phyloP scores from a whole-genome alignment of 257 asterid genomes.

The Ilex asprella region DNA sequence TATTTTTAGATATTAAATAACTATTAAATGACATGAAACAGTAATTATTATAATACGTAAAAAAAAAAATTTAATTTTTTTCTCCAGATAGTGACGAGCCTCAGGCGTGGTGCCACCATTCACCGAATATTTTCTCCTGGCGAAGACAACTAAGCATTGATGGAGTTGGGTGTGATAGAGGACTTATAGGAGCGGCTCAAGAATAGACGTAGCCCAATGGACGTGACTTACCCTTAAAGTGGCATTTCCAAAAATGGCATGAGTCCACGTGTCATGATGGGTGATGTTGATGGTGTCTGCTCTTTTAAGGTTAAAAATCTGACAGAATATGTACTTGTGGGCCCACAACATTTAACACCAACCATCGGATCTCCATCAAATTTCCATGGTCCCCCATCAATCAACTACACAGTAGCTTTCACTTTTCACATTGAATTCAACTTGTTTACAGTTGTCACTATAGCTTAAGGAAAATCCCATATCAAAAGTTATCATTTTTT shows the following conservation, averaged over 20 bases:
- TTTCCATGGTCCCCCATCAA: slow-evolving; percentile 20
- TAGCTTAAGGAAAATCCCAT: too few relatives aligned
- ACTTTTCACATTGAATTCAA: too few relatives aligned
- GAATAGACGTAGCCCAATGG: slow-evolving; percentile 5
- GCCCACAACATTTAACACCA: slow-evolving; percentile 18
- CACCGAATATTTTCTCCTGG: too few relatives aligned
- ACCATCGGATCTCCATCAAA: background rate
- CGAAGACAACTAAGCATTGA: background rate
- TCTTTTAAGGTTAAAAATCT: slow-evolving; percentile 25
- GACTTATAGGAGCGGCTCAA: background rate
- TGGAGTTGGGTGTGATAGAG: slow-evolving; percentile 1
- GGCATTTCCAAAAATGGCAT: slow-evolving; percentile 32
- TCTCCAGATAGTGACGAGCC: too few relatives aligned
- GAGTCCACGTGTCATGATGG: slow-evolving; percentile 26
- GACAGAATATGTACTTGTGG: slow-evolving; percentile 13
- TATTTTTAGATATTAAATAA: too few relatives aligned
- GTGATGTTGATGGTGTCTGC: slow-evolving; percentile 38
- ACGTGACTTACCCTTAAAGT: slow-evolving; percentile 36
- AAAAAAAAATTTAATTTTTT: too few relatives aligned
- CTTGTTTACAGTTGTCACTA: too few relatives aligned
- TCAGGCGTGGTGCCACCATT: too few relatives aligned
- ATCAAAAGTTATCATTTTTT: too few relatives aligned
- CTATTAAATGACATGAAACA: too few relatives aligned
- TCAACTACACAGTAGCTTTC: background rate
- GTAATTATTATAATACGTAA: too few relatives aligned